phyloP scores from a whole-genome alignment of 805 yeast species.

The Ogataea saltuana region DNA sequence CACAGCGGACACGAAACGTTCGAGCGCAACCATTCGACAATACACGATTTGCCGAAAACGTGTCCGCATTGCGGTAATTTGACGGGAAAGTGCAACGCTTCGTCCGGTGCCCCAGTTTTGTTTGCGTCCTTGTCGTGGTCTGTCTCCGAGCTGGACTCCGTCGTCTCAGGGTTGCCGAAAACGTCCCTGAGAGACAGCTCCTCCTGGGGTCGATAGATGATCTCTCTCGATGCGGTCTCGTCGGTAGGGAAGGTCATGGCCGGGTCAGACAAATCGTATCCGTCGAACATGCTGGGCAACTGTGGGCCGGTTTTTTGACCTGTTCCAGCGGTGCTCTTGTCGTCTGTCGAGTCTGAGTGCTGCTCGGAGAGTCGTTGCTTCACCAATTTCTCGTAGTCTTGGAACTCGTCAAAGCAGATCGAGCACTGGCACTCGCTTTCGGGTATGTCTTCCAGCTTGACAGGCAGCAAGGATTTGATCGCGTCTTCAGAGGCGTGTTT shows the following conservation, averaged over 20 bases:
- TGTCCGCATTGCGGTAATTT: slow-evolving; percentile 77
- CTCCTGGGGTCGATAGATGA: slow-evolving; percentile 12
- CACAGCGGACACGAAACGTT: slow-evolving; percentile 84
- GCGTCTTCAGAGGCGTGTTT: slow-evolving; percentile 35
- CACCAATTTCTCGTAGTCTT: slow-evolving; percentile 16
- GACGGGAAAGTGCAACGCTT: slow-evolving; percentile 57
- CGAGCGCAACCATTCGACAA: slow-evolving; percentile 72
- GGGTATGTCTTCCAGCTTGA: slow-evolving; percentile 31
- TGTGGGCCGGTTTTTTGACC: background rate
- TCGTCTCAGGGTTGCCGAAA: background rate
- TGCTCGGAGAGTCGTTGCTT: background rate
- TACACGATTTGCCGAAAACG: slow-evolving; percentile 76
- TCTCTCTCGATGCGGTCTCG: slow-evolving; percentile 28
- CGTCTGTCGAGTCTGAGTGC: background rate
- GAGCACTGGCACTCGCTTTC: slow-evolving; percentile 39
- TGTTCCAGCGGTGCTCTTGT: background rate
- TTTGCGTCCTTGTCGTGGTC: slow-evolving; percentile 6
- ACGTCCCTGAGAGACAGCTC: slow-evolving; percentile 11
- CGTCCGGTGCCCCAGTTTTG: slow-evolving; percentile 16
- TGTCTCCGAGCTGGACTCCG: background rate
- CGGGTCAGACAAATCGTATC: slow-evolving; percentile 29
- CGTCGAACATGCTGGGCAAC: slow-evolving; percentile 22
- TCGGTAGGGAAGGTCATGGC: slow-evolving; percentile 30
- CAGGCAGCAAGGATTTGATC: slow-evolving; percentile 32
- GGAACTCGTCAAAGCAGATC: slow-evolving; percentile 43